Evolutionary conservation across 495 filamentous ascomycete species (phyloP).

Genomic region (Penicillium arizonense): DNA sequence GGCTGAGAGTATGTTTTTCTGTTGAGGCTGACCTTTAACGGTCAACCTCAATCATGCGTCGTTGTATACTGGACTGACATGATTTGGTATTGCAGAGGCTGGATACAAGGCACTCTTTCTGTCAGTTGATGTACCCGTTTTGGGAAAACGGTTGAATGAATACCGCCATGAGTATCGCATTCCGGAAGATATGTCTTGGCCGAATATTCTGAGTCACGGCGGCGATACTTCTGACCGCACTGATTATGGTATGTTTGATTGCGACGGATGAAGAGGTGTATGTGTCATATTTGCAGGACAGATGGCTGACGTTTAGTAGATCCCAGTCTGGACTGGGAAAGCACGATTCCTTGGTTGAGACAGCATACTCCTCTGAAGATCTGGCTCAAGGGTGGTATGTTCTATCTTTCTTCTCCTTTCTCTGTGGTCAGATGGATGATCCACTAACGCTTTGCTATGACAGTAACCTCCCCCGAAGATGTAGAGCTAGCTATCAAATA

Average conservation of each 20-base stretch:
- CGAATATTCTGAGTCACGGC: slow-evolving; percentile 33
- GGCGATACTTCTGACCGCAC: slow-evolving; percentile 27
- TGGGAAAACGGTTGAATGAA: slow-evolving; percentile 57
- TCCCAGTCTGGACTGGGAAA: slow-evolving; percentile 74
- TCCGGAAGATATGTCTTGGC: slow-evolving; percentile 33
- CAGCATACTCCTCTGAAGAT: slow-evolving; percentile 88
- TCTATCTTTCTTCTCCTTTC: not conserved
- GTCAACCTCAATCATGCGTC: not conserved
- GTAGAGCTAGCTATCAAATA: slow-evolving; percentile 72
- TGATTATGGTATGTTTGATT: slow-evolving; percentile 25
- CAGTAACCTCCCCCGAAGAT: slow-evolving; percentile 73
- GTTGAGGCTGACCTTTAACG: no score
- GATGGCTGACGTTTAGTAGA: slow-evolving; percentile 60
- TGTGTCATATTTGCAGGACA: not conserved
- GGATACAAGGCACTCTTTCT: slow-evolving; percentile 93
- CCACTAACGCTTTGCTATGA: not conserved
- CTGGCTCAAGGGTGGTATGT: slow-evolving; percentile 74
- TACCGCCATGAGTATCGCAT: slow-evolving; percentile 44
- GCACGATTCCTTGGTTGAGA: slow-evolving; percentile 83
- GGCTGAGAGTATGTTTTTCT: slow-evolving; percentile 60
- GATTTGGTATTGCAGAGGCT: slow-evolving; percentile 49
- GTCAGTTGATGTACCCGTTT: slow-evolving; percentile 88
- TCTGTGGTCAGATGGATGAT: no score
- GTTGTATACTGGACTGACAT: not conserved
- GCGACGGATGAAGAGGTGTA: not conserved